Evolutionary conservation across 2,329 filamentous ascomycete species (phyloP), one percentile per base, ranked within the genome.

Genomic region (Aspergillus jensenii): DNA sequence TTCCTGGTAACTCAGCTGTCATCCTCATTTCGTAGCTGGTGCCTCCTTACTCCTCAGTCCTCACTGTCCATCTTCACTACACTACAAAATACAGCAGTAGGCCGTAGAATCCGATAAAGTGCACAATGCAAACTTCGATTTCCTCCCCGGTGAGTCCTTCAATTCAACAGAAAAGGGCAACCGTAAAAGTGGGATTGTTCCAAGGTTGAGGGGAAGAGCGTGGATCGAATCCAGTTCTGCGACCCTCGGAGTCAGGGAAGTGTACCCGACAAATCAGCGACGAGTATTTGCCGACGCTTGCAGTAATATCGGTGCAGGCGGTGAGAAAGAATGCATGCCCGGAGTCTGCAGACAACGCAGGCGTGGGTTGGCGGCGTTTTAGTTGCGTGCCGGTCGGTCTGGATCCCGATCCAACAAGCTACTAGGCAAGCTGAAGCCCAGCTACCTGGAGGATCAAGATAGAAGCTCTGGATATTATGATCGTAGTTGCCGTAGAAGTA

Each of bases 241-340:
- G 25, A 52, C n/a, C 27, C 37, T 44, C 23, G 33, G 41, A 25
- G 21, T 54, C 52, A 54, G 52, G 52, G 17, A 33, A 39, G 43
- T n/a, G 41, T 47, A 37, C 46, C 51, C 50, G 41, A 21, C 56
- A 39, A 58, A 58, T 54, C 21, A 54, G 21, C 23, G 11, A 12
- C 43, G 25, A 44, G 12, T 40, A 45, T 48, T 48, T 27, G 43
- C 14, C 39, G 14, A 43, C 14, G 15, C n/a, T 12, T 35, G 27
- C 35, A 52, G 48, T 31, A n/a, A 21, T n/a, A 27, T 8, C 3
- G 27, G 11, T 31, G 55, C 39, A 49, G 55, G 55, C 55, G 55
- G 55, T 58, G 55, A 53, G 19, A 23, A 25, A 6, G 9, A 4
- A 31, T 31, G 27, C 27, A 31, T 31, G 27, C 27, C 27, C 27